Percentiles rank a stretch among this genome's conserved stretches.
These are phyloP conservation scores for Penicillium sp. DNA, from an alignment of 2,329 filamentous ascomycete genomes.

Conservation along the genomic window DNA sequence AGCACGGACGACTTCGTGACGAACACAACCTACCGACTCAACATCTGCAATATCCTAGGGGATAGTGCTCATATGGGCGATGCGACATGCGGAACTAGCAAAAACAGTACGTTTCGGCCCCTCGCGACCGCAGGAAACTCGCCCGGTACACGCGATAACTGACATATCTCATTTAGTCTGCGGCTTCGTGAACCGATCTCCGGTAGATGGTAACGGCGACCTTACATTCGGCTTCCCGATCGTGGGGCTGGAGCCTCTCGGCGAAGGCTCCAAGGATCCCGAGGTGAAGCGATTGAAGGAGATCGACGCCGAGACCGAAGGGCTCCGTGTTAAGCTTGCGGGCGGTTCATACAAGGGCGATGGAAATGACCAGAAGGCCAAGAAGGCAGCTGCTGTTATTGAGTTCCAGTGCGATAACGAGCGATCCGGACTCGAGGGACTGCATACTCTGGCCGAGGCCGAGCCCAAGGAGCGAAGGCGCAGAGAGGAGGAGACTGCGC, in stretches of 20 bases:
- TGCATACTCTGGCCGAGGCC: conserved; percentile 27
- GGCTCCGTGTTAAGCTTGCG: conserved; percentile 68
- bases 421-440: conserved; percentile 68
- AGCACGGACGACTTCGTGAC: conserved; percentile 27
- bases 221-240: conserved; percentile 68
- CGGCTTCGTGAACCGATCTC: conserved; percentile 63
- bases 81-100: conserved; percentile 35
- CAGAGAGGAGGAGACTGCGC: conserved; percentile 25
- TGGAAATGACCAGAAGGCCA: conserved; percentile 58
- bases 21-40: conserved; percentile 41
- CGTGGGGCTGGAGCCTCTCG: conserved; percentile 67
- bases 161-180: conserved; percentile 60
- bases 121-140: background rate
- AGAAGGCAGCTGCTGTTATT: conserved; percentile 63
- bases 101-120: conserved; percentile 34
- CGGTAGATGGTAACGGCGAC: conserved; percentile 50
- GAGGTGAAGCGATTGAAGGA: conserved; percentile 67
- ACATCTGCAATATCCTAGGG: conserved; percentile 37
- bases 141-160: background rate
- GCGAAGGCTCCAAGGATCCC: conserved; percentile 55
- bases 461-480: conserved; percentile 2
- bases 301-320: conserved; percentile 68
- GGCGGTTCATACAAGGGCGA: conserved; percentile 58
- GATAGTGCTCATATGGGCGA: conserved; percentile 26
- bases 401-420: conserved; percentile 80